These are phyloP conservation scores for Pythium apleroticum DNA, from an alignment of 352 stramenopile genomes.

Conservation along the genomic window DNA sequence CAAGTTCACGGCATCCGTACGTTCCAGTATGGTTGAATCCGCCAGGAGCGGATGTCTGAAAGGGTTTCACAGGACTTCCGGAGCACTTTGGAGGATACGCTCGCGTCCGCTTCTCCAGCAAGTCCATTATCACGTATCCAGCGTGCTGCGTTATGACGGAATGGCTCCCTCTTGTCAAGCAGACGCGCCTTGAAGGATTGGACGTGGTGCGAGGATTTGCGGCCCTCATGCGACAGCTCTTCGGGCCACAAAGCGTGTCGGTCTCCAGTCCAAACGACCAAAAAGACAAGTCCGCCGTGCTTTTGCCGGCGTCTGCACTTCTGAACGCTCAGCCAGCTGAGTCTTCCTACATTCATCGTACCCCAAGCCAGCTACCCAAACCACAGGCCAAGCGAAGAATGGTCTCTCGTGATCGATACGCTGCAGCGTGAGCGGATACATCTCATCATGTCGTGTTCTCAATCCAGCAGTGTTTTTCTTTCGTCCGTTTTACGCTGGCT, in stretches of 20 bases:
- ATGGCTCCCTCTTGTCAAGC: slow-evolving; percentile 36
- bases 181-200: slow-evolving; percentile 34
- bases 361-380: background rate
- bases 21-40: background rate
- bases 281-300: slow-evolving; percentile 15
- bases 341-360: background rate
- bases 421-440: background rate
- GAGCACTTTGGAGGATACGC: slow-evolving; percentile 40
- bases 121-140: slow-evolving; percentile 38
- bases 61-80: slow-evolving; percentile 25
- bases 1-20: slow-evolving; percentile 40
- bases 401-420: slow-evolving; percentile 19
- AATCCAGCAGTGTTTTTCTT: background rate
- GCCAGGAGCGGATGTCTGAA: background rate
- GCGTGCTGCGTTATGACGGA: slow-evolving; percentile 39
- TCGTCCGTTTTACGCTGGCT: background rate
- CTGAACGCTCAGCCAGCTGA: background rate
- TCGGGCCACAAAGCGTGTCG: slow-evolving; percentile 24
- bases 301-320: slow-evolving; percentile 32
- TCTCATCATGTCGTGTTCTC: background rate
- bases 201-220: slow-evolving; percentile 33
- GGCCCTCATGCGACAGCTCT: slow-evolving; percentile 29
- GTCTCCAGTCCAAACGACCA: slow-evolving; percentile 22
- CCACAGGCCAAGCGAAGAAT: slow-evolving; percentile 18
- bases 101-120: slow-evolving; percentile 36